Evolutionary conservation across 345 rosid species (phyloP), one percentile per base, ranked within the genome.

Genomic region (Erodium maritimum): DNA sequence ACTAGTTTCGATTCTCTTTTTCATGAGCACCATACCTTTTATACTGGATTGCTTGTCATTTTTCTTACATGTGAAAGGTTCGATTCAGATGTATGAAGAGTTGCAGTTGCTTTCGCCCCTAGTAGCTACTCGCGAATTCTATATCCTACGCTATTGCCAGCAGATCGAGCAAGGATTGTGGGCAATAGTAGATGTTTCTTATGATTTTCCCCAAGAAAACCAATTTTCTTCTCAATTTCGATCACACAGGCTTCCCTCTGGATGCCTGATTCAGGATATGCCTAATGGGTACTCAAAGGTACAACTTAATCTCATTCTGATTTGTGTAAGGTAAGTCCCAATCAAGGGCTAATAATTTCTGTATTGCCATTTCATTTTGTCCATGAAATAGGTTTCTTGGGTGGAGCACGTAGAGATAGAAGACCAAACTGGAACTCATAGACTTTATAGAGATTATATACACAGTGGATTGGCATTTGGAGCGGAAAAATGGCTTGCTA

Each of bases 271-370:
- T 71, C 95, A 93, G 67, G 95, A 89, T 78, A 82, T 89, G 83
- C 95, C 99, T 19, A 87, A 85, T 62, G 99, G 99, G 16, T 93
- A 85, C 71, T 89, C 90, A 54, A 87, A 89, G 96, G 99, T 91
- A 54, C 48, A 42, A 9, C 12, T 42, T 16, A 42, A 42, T 29
- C 37, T 5, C 48, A 0, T 42, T 10, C 48, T 11, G 14, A 42
- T 37, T 5, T 4, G 14, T 37, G 10, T 37, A 37, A 4, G 33
- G 33, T 42, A 42, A 42, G 17, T 42, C 48, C 14, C 3, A 42
- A 11, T 42, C 48, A 11, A 42, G 48, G 8, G 12, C 13, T 42
- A 10, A 55, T 1, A n/a, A 0, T 55, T 55, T 17, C 21, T 51
- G 1, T 17, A 6, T 51, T 51, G 54, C n/a, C 4, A 11, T 51